Percentiles rank a stretch among this genome's conserved stretches.
These are phyloP conservation scores for Rosa lucieae DNA, from an alignment of 306 rosid species.

Conservation along the genomic window DNA sequence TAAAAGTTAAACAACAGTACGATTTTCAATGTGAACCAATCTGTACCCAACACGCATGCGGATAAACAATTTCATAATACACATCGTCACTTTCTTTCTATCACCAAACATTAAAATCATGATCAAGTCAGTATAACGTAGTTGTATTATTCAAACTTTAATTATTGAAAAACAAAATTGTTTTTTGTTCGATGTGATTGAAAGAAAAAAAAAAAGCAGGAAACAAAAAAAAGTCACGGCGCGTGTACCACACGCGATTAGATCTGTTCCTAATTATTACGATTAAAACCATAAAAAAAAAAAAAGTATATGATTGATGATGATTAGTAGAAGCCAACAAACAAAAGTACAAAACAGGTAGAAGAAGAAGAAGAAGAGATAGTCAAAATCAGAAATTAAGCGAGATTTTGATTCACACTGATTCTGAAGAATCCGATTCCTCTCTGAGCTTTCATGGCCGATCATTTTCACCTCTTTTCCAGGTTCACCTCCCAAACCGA, in stretches of 20 bases:
- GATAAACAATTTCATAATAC: no score
- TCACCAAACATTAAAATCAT: no score
- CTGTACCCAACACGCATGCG: no score
- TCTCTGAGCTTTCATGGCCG: constrained; percentile 48
- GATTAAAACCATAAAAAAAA: neutral
- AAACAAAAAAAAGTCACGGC: neutral
- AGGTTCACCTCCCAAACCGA: constrained; percentile 43
- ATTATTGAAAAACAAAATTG: no score
- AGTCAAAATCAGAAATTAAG: neutral
- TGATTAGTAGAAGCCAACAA: neutral
- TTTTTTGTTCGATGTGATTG: no score
- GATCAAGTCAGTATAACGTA: no score
- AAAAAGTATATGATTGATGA: neutral
- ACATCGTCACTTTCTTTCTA: no score
- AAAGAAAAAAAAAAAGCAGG: neutral
- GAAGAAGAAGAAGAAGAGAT: neutral
- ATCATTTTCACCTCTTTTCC: constrained; percentile 42
- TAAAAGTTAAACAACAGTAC: no score
- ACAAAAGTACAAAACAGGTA: neutral
- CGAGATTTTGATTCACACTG: neutral
- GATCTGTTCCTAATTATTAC: neutral
- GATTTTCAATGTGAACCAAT: no score
- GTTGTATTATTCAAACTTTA: no score
- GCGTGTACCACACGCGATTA: neutral
- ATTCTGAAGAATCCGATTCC: constrained; percentile 8